Percentiles rank a stretch among this genome's conserved stretches.
phyloP scores from a whole-genome alignment of 2,329 filamentous ascomycete species.

The Sordariomycetes sp. region DNA sequence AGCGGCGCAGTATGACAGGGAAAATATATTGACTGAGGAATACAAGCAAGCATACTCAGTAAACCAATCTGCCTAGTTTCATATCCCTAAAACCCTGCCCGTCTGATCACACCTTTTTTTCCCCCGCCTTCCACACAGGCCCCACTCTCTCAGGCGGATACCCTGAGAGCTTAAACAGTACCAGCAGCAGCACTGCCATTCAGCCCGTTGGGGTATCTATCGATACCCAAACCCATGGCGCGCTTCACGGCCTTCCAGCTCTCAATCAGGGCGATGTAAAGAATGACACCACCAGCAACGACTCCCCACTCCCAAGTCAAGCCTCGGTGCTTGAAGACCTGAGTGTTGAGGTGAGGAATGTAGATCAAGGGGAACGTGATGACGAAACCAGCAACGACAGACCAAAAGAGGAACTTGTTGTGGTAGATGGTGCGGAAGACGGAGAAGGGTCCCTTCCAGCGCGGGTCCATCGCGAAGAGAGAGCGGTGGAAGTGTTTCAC shows the following conservation, averaged over 20 bases:
- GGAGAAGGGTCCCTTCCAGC: constrained; percentile 36
- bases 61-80: too few relatives aligned
- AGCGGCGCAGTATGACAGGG: too few relatives aligned
- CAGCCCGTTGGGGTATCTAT: constrained; percentile 8
- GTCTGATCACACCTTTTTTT: neutral
- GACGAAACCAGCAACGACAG: constrained; percentile 50
- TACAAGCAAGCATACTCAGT: too few relatives aligned
- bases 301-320: constrained; percentile 68
- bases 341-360: constrained; percentile 55
- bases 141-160: too few relatives aligned
- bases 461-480: constrained; percentile 57
- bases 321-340: constrained; percentile 60
- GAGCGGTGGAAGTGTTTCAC: constrained; percentile 62
- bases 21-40: too few relatives aligned
- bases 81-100: neutral
- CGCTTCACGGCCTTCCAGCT: constrained; percentile 62
- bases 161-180: too few relatives aligned
- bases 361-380: constrained; percentile 57
- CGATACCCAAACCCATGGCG: constrained; percentile 24
- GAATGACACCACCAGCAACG: constrained; percentile 46
- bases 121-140: neutral
- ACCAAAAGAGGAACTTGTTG: constrained; percentile 60
- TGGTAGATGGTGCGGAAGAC: constrained; percentile 54
- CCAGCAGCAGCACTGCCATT: neutral
- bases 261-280: constrained; percentile 58